Conservation (phyloP, 148 eudicot genomes). For the Rhododendron griersonianum region DNA sequence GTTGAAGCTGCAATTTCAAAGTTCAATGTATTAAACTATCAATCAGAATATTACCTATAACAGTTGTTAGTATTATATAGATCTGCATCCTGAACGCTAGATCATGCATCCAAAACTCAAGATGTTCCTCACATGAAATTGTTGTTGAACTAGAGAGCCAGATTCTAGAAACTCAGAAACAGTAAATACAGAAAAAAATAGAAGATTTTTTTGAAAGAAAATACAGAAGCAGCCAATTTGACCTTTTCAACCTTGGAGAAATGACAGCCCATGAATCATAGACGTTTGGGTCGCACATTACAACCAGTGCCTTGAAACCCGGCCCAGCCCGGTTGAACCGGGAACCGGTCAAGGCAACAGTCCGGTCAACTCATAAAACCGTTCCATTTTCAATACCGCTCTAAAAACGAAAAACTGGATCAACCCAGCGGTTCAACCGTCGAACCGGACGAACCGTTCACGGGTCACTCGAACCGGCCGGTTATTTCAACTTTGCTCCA, state of each 20-base stretch:
- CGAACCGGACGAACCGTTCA: too few species aligned
- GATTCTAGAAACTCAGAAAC: neutral
- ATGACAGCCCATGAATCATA: neutral
- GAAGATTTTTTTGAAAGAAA: neutral
- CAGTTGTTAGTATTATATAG: neutral
- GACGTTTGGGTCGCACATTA: neutral
- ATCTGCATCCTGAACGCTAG: neutral
- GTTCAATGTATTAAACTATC: neutral
- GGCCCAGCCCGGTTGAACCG: too few species aligned
- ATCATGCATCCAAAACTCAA: neutral
- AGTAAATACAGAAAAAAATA: neutral
- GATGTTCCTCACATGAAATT: neutral
- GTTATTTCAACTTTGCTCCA: too few species aligned
- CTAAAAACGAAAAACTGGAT: too few species aligned
- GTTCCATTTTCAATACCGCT: too few species aligned
- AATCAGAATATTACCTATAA: constrained; percentile 13
- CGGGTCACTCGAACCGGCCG: too few species aligned
- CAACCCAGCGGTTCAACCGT: too few species aligned
- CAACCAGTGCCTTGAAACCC: too few species aligned
- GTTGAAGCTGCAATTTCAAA: constrained; percentile 75
- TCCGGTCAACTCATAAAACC: too few species aligned
- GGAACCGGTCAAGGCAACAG: too few species aligned
- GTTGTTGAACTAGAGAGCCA: neutral
- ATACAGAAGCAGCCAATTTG: neutral
- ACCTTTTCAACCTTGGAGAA: neutral